phyloP scores from a whole-genome alignment of 148 eudicot genomes.

The Diospyros lotus region DNA sequence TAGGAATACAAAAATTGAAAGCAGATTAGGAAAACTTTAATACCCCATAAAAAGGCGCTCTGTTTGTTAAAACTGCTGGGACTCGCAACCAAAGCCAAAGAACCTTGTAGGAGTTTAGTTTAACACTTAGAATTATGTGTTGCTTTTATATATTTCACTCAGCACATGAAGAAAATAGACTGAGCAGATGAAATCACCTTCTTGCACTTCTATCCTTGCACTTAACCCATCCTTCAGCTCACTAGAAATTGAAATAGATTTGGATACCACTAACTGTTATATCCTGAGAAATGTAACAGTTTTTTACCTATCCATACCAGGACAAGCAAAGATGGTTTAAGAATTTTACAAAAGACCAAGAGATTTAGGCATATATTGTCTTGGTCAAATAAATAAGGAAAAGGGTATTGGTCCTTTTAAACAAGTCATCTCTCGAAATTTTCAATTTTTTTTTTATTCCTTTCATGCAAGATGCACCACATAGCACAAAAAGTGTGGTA shows the following conservation, averaged over 20 bases:
- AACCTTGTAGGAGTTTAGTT: neutral
- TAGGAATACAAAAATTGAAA: too few relatives aligned
- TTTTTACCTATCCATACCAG: neutral
- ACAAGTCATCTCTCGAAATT: too few relatives aligned
- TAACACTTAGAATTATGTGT: neutral
- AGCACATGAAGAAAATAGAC: neutral
- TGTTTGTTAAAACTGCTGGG: neutral
- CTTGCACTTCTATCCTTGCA: neutral
- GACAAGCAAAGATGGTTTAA: neutral
- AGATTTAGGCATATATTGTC: too few relatives aligned
- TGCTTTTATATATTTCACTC: neutral
- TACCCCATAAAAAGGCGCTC: neutral
- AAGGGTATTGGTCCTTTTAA: too few relatives aligned
- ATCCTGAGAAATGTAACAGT: neutral
- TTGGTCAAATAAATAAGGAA: too few relatives aligned
- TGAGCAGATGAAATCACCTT: neutral
- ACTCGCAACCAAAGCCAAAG: neutral
- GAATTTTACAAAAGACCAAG: too few relatives aligned
- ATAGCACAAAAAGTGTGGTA: too few relatives aligned
- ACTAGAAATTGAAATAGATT: neutral
- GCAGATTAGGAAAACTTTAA: neutral
- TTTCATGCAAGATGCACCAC: too few relatives aligned
- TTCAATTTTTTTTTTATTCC: too few relatives aligned
- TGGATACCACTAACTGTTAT: neutral
- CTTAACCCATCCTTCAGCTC: neutral